phyloP scores from a whole-genome alignment of 1,284 basidiomycete species.

The Naganishia albida region DNA sequence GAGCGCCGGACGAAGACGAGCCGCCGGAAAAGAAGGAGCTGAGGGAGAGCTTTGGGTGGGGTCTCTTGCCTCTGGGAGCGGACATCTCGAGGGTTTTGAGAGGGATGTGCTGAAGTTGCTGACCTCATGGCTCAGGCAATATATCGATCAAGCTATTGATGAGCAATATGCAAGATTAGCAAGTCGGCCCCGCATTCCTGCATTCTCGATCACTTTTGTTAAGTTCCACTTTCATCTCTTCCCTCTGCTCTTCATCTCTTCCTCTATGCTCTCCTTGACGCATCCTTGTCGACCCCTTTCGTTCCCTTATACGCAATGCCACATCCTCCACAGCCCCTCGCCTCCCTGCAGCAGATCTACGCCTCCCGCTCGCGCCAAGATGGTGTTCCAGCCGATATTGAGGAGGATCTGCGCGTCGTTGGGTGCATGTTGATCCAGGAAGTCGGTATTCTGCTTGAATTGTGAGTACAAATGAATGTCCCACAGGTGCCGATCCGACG shows the following conservation, averaged over 20 bases:
- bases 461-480: conserved; percentile 60
- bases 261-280: background rate
- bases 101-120: too few relatives aligned
- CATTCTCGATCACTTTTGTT: too few relatives aligned
- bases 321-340: conserved; percentile 75
- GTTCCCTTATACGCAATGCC: conserved; percentile 55
- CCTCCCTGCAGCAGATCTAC: conserved; percentile 73
- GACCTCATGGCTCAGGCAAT: too few relatives aligned
- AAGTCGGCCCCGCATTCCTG: background rate
- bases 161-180: background rate
- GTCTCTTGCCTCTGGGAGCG: background rate
- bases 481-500: background rate
- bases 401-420: conserved; percentile 80
- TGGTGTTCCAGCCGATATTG: conserved; percentile 75
- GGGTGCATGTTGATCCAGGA: conserved; percentile 93
- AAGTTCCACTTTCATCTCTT: too few relatives aligned
- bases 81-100: background rate
- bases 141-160: too few relatives aligned
- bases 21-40: conserved; percentile 7
- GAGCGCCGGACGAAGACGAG: background rate
- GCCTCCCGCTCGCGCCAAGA: conserved; percentile 77
- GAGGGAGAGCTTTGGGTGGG: conserved; percentile 5
- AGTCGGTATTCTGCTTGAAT: conserved; percentile 82
- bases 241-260: background rate
- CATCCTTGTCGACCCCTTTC: background rate